phyloP scores from a whole-genome alignment of 2,329 filamentous ascomycete species.

The Teratosphaeriaceae sp. region DNA sequence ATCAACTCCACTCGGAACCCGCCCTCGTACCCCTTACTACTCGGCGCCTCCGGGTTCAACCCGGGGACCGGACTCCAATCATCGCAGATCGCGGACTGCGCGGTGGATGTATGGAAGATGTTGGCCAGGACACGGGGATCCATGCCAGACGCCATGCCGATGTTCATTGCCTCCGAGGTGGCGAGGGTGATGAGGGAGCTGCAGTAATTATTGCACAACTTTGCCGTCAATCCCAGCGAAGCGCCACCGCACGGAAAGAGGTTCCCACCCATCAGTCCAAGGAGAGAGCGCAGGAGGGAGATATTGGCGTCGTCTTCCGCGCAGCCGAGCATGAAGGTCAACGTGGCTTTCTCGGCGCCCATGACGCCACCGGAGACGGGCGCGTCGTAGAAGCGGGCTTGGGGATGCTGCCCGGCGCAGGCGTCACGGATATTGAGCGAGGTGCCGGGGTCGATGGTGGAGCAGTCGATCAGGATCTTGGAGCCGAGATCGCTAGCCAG shows the following conservation, averaged over 20 bases:
- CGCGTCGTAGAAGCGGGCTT: slow-evolving; percentile 46
- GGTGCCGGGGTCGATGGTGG: slow-evolving; percentile 50
- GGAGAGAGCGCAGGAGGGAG: slow-evolving; percentile 36
- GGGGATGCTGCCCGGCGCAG: slow-evolving; percentile 31
- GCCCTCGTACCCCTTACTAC: slow-evolving; percentile 43
- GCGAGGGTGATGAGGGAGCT: slow-evolving; percentile 54
- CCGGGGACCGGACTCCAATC: slow-evolving; percentile 47
- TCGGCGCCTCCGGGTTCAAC: slow-evolving; percentile 42
- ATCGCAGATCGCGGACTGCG: slow-evolving; percentile 47
- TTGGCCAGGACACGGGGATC: slow-evolving; percentile 48
- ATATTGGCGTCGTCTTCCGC: slow-evolving; percentile 41
- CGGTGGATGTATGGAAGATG: slow-evolving; percentile 47
- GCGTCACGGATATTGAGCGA: slow-evolving; percentile 41
- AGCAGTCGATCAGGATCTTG: slow-evolving; percentile 49
- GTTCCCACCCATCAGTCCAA: slow-evolving; percentile 47
- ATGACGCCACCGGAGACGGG: slow-evolving; percentile 49
- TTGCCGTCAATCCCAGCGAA: slow-evolving; percentile 51
- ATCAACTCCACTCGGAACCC: slow-evolving; percentile 56
- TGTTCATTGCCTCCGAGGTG: slow-evolving; percentile 52
- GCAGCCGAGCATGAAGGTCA: slow-evolving; percentile 52
- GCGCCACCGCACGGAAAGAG: slow-evolving; percentile 52
- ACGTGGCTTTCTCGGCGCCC: slow-evolving; percentile 45
- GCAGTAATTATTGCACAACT: slow-evolving; percentile 57
- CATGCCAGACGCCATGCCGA: slow-evolving; percentile 52
- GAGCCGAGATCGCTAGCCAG: slow-evolving; percentile 35